Base-by-base conservation (phyloP, 768 basidiomycete genomes). In the Mycena vitilis region DNA sequence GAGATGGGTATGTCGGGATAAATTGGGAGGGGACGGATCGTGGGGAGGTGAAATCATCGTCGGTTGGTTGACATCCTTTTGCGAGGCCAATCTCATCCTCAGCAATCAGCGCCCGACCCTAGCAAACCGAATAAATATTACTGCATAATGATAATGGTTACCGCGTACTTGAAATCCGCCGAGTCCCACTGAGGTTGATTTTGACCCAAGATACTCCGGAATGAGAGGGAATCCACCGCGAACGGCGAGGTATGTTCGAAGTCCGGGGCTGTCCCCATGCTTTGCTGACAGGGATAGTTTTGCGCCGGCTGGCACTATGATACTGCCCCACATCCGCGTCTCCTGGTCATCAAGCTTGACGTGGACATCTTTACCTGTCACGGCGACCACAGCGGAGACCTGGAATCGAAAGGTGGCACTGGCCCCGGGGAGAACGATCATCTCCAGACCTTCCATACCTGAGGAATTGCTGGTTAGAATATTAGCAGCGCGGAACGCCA, bases 121-220 rank as follows among this genome's bases (percentile, higher is more conserved):
- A 20, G 36, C 3, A 15, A 16, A 45, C 18, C 12, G 13, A 36
- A 15, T 22, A 11, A n/a, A 5, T n/a, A 40, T 15, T 15, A 40
- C 15, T 40, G 40, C 40, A 40, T 10, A 11, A 40, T 40, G 7
- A 15, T 9, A 18, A n/a, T 54, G 34, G 20, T 65, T 10, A 16
- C 38, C 18, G 63, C 79, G 56, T 51, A 83, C 87, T 76, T 88
- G 89, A 73, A 87, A 89, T 3, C 89, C 88, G 49, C 89, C 89
- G 13, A 89, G 70, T 16, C 87, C 85, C 82, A 89, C 83, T 1
- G 87, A 89, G 23, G 90, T 89, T 6, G 88, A 87, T 77, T 91
- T 91, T 0, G 88, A 89, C 5, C 86, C 89, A 2, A 91, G 79
- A 73, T 89, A 91, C 6, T 64, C 6, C 40, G 88, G 86, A 2